phyloP scores from a whole-genome alignment of 1,284 basidiomycete genomes.

The Golubevia pallescens region DNA sequence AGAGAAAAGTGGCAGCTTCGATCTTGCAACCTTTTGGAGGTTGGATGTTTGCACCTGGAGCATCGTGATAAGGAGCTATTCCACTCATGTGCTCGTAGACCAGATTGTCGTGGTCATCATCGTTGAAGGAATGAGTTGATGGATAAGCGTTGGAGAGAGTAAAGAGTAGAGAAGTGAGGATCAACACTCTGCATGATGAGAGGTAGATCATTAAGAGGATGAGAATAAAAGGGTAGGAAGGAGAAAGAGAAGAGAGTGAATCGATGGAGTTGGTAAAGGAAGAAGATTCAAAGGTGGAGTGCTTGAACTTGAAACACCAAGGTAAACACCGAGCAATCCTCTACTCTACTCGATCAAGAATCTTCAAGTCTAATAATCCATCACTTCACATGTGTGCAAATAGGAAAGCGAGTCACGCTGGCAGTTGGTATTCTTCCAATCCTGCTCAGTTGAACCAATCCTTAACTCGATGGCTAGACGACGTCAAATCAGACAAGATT shows the following conservation, averaged over 20 bases:
- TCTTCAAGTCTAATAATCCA: not conserved
- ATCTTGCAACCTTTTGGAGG: slow-evolving; percentile 41
- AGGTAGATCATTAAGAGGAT: no score
- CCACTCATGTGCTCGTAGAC: slow-evolving; percentile 20
- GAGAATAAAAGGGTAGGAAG: no score
- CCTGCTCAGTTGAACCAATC: slow-evolving; percentile 13
- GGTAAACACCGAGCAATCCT: not conserved
- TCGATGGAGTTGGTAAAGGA: no score
- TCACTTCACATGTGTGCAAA: not conserved
- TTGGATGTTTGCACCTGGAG: slow-evolving; percentile 24
- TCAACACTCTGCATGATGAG: no score
- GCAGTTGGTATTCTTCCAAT: slow-evolving; percentile 45
- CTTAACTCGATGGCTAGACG: slow-evolving; percentile 23
- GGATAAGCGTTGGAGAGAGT: no score
- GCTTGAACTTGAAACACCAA: no score
- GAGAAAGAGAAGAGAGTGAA: no score
- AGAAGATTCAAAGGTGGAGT: no score
- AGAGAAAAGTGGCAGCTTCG: slow-evolving; percentile 29
- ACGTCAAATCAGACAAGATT: slow-evolving; percentile 5
- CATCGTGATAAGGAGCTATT: slow-evolving; percentile 43
- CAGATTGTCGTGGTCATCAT: no score
- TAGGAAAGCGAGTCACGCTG: slow-evolving; percentile 37
- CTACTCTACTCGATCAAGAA: not conserved
- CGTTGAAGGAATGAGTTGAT: no score
- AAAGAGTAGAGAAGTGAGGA: no score